Base-by-base conservation (phyloP, 306 rosid species). In the Notholithocarpus densiflorus region DNA sequence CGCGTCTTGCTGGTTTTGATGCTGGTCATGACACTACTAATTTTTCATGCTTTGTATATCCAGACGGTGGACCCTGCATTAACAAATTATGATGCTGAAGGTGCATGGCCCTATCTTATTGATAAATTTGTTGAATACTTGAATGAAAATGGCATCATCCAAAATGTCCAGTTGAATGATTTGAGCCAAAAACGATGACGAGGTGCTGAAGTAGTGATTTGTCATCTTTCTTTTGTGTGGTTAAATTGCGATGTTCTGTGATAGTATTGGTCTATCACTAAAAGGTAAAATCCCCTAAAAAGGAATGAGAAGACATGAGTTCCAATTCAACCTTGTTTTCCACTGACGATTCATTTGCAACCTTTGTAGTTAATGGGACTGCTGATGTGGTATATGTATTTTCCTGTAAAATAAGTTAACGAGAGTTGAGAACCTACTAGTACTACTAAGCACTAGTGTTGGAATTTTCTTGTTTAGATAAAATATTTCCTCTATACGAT, bases 101-200 rank as follows among this genome's bases (percentile, higher is more conserved):
- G 99, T 68, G 99, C 99, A 17, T 93, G 99, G 98, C 99, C 99
- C 0, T 96, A 96, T 79, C 98, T 96, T 26, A 93, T 96, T 31
- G 99, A 96, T 65, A 97, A 96, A 79, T 96, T 96, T 86, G 98
- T 92, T 0, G 99, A 96, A 73, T 93, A 91, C 87, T 87, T 96
- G 86, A 85, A 75, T 4, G 99, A 93, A 81, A 91, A 96, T 76
- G 94, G 93, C 40, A 55, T 93, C 73, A 82, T 83, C 82, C 89
- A 88, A 78, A 86, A 62, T 48, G 82, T 66, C 64, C 82, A 85
- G 78, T 52, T 74, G 72, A 71, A 32, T 31, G 96, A 86, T 78
- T 79, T 84, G 75, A 79, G 66, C 82, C 82, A 64, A 53, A 84
- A 73, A 79, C 82, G 74, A 78, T 87, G 82, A 87, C 77, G 68